A percentile compares a stretch with the other conserved stretches of the same genome.
These are phyloP conservation scores for Scheffersomyces amazonensis DNA, from an alignment of 805 yeast genomes.

Conservation along the genomic window DNA sequence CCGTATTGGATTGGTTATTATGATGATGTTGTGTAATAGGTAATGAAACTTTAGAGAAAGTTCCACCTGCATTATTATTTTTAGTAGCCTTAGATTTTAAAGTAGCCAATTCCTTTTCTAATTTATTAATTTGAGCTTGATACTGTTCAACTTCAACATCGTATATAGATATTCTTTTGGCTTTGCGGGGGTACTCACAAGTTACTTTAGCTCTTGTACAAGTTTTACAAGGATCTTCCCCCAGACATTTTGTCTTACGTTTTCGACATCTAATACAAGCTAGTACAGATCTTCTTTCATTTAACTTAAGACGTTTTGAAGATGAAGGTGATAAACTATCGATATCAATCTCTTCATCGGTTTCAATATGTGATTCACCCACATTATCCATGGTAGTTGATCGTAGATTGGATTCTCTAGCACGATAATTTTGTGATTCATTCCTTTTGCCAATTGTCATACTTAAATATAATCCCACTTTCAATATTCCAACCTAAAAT, in stretches of 20 bases:
- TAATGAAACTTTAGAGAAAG: background rate
- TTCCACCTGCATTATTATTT: background rate
- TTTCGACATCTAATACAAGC: constrained; percentile 23
- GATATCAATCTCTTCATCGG: too few species aligned
- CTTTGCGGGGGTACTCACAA: constrained; percentile 20
- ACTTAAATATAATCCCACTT: too few species aligned
- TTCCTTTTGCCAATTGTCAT: too few species aligned
- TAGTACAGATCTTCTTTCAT: constrained; percentile 8
- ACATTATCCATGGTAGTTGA: too few species aligned
- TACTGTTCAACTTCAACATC: constrained; percentile 22
- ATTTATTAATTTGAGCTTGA: constrained; percentile 10
- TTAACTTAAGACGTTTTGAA: background rate
- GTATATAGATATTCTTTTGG: constrained; percentile 13
- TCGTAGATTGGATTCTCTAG: too few species aligned
- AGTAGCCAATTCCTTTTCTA: constrained; percentile 7
- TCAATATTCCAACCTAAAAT: too few species aligned
- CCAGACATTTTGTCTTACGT: constrained; percentile 28
- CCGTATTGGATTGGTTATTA: background rate
- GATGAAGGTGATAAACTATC: too few species aligned
- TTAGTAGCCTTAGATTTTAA: background rate
- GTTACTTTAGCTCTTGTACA: constrained; percentile 12
- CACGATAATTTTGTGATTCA: too few species aligned
- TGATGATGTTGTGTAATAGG: too few species aligned
- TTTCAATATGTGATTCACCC: too few species aligned
- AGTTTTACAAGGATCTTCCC: constrained; percentile 19